Percentiles rank a stretch among this genome's conserved stretches.
Conservation (phyloP, 192 early-diverging fungal species). For the Spizellomyces punctatus region DNA sequence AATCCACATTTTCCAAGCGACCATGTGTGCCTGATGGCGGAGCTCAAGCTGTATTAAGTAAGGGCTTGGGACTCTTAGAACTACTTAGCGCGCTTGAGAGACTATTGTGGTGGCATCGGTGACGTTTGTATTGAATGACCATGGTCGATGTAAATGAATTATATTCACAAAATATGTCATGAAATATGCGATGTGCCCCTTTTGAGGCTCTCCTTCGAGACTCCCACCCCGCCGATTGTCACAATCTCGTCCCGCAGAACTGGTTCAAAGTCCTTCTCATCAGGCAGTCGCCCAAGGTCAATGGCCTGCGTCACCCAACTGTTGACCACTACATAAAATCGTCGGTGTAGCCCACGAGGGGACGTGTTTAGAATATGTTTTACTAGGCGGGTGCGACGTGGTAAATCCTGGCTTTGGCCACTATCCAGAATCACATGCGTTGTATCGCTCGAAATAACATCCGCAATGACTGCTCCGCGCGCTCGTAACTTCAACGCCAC, state of each 20-base stretch:
- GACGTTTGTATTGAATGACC: too few relatives aligned
- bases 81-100: too few relatives aligned
- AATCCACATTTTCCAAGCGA: slow-evolving; percentile 39
- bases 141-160: too few relatives aligned
- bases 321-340: background rate
- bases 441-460: slow-evolving; percentile 1
- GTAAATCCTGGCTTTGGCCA: background rate
- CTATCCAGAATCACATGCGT: slow-evolving; percentile 28
- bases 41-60: slow-evolving; percentile 16
- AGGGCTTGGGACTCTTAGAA: background rate
- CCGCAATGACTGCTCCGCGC: slow-evolving; percentile 10
- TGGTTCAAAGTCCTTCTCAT: slow-evolving; percentile 1
- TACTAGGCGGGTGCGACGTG: background rate
- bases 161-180: too few relatives aligned
- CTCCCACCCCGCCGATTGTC: too few relatives aligned
- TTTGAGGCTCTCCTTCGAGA: too few relatives aligned
- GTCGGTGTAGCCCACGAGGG: background rate
- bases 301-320: slow-evolving; percentile 1
- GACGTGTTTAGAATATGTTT: background rate
- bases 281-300: slow-evolving; percentile 3
- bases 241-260: background rate
- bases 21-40: slow-evolving; percentile 41
- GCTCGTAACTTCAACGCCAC: slow-evolving; percentile 6
- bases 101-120: too few relatives aligned
- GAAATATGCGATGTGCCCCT: too few relatives aligned